Percentiles rank a stretch among this genome's conserved stretches.
Conservation (phyloP, 2,329 filamentous ascomycete species). For the Phaeophleospora eucalypticola region DNA sequence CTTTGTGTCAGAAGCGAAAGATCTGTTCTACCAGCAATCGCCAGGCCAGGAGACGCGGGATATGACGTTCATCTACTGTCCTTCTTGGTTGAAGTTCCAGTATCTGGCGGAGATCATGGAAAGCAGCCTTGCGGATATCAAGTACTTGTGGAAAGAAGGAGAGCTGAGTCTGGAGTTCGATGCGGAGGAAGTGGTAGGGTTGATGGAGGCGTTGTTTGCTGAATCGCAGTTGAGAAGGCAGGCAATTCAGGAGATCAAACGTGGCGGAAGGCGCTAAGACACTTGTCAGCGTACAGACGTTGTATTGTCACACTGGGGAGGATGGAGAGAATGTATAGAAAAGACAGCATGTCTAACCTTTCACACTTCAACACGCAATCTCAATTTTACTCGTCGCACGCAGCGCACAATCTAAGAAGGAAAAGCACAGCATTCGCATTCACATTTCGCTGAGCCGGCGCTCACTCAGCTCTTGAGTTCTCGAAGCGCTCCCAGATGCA, state of each 20-base stretch:
- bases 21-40: conserved; percentile 52
- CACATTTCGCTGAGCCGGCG: not conserved
- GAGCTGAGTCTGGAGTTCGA: conserved; percentile 60
- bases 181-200: conserved; percentile 57
- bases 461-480: not conserved
- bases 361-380: not conserved
- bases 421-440: not conserved
- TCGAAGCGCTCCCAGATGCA: conserved; percentile 7
- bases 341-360: no score
- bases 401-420: not conserved
- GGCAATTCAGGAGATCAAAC: conserved; percentile 55
- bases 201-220: conserved; percentile 62
- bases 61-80: conserved; percentile 59
- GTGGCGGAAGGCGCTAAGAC: conserved; percentile 12
- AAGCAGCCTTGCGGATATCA: conserved; percentile 60
- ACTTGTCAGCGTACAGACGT: no score
- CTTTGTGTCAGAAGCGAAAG: conserved; percentile 51
- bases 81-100: conserved; percentile 62
- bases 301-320: no score
- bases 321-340: no score
- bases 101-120: conserved; percentile 62
- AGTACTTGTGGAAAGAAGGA: conserved; percentile 62
- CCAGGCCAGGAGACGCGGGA: conserved; percentile 37
- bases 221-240: conserved; percentile 56
- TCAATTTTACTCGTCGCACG: not conserved